Conservation (phyloP, 352 stramenopile species). For the Phytopythium vexans region DNA sequence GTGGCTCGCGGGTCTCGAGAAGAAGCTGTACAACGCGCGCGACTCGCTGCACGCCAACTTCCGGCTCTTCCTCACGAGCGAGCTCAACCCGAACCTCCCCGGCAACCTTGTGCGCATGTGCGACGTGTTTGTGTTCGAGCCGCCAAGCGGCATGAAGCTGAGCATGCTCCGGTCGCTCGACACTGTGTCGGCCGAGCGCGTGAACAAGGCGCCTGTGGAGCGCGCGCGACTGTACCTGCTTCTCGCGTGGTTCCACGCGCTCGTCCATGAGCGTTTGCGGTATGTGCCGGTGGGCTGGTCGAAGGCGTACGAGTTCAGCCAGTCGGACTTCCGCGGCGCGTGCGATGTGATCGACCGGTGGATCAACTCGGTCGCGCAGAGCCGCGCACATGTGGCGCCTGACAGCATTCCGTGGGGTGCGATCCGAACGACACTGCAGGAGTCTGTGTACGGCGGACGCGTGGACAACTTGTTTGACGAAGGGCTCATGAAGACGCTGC, state of each 20-base stretch:
- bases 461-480: slow-evolving; percentile 98
- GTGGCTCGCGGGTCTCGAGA: slow-evolving; percentile 97
- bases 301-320: slow-evolving; percentile 99
- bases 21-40: slow-evolving; percentile 92
- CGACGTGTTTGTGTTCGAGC: slow-evolving; percentile 98
- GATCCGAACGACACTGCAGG: slow-evolving; percentile 94
- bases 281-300: slow-evolving; percentile 99
- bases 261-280: slow-evolving; percentile 97
- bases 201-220: slow-evolving; percentile 88
- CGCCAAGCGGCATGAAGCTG: slow-evolving; percentile 96
- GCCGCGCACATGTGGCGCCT: slow-evolving; percentile 90
- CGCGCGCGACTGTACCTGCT: slow-evolving; percentile 94
- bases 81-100: slow-evolving; percentile 96
- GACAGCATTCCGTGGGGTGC: slow-evolving; percentile 98
- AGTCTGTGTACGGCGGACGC: slow-evolving; percentile 97
- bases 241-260: slow-evolving; percentile 97
- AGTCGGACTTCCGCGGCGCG: slow-evolving; percentile 96
- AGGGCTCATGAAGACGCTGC: slow-evolving; percentile 92
- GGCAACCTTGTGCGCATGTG: slow-evolving; percentile 95
- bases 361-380: slow-evolving; percentile 84
- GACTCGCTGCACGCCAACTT: slow-evolving; percentile 75
- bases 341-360: slow-evolving; percentile 98
- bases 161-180: slow-evolving; percentile 96
- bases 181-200: slow-evolving; percentile 88
- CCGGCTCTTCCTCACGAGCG: slow-evolving; percentile 96